Percentiles rank a stretch among this genome's conserved stretches.
phyloP scores from a whole-genome alignment of 106 monocot species.

The Dactylorhiza incarnata region DNA sequence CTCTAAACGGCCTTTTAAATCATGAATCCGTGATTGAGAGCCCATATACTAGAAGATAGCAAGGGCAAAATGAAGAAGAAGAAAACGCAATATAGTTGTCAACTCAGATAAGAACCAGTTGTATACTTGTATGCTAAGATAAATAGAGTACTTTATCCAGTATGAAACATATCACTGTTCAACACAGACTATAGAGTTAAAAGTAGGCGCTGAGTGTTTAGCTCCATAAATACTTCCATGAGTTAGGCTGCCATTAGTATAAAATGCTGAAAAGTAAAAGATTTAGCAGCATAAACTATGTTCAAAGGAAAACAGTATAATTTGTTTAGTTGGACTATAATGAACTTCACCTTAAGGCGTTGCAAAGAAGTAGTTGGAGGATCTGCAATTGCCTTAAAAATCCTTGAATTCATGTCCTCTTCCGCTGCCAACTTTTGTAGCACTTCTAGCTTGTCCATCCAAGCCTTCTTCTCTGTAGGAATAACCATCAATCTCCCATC shows the following conservation, averaged over 20 bases:
- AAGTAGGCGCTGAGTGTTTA: background rate
- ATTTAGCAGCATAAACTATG: background rate
- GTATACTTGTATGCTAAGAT: too few relatives aligned
- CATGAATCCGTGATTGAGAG: background rate
- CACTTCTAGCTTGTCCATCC: slow-evolving; percentile 88
- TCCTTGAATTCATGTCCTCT: slow-evolving; percentile 42
- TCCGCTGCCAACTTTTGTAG: slow-evolving; percentile 62
- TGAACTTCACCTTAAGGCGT: slow-evolving; percentile 62
- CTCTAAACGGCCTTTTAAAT: background rate
- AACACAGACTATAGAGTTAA: background rate
- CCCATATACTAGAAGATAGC: background rate
- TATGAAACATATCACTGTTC: background rate
- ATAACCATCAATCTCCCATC: background rate
- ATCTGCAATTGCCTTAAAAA: slow-evolving; percentile 96
- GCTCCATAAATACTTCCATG: background rate
- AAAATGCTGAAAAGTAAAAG: background rate
- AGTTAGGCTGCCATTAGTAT: background rate
- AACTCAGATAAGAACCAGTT: background rate
- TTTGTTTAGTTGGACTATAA: background rate
- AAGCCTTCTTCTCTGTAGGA: slow-evolving; percentile 60
- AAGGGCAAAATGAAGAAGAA: background rate
- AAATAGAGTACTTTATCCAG: background rate
- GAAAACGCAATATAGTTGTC: background rate
- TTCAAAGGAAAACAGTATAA: background rate
- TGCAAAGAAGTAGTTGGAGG: slow-evolving; percentile 94